phyloP scores from a whole-genome alignment of 177 flowering plant genomes.

The Vitis hybrid region DNA sequence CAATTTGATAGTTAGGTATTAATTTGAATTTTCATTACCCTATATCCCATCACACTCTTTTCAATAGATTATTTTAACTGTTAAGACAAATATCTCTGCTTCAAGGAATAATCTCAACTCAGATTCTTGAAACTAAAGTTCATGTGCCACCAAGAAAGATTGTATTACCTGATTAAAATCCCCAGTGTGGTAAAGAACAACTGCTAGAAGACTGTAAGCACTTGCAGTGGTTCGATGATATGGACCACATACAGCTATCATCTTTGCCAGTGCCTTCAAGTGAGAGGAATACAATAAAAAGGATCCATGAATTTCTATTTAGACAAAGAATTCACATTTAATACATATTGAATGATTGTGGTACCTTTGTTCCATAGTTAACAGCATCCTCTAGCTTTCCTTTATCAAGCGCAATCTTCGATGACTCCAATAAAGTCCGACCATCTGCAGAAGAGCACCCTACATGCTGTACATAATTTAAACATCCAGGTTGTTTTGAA shows the following conservation, averaged over 20 bases:
- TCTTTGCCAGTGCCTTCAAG: slow-evolving; percentile 78
- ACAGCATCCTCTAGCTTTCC: slow-evolving; percentile 97
- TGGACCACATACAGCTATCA: slow-evolving; percentile 94
- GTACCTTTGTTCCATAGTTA: slow-evolving; percentile 83
- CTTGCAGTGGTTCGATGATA: slow-evolving; percentile 88
- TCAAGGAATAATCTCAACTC: background rate
- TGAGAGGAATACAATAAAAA: background rate
- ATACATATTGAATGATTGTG: background rate
- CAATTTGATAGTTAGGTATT: background rate
- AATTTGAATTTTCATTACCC: too few relatives aligned
- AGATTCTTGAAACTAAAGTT: background rate
- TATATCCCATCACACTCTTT: background rate
- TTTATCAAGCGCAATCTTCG: slow-evolving; percentile 88
- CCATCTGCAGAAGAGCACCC: slow-evolving; percentile 90
- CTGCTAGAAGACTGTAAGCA: slow-evolving; percentile 94
- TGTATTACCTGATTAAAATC: slow-evolving; percentile 89
- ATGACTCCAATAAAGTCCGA: slow-evolving; percentile 76
- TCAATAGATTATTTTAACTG: background rate
- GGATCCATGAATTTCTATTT: background rate
- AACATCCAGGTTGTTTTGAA: background rate
- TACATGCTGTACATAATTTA: slow-evolving; percentile 59
- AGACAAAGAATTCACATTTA: background rate
- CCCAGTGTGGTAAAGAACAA: slow-evolving; percentile 94
- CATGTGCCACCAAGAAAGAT: background rate
- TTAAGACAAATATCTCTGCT: background rate